Conservation (phyloP, 805 yeast genomes). For the Millerozyma acaciae region DNA sequence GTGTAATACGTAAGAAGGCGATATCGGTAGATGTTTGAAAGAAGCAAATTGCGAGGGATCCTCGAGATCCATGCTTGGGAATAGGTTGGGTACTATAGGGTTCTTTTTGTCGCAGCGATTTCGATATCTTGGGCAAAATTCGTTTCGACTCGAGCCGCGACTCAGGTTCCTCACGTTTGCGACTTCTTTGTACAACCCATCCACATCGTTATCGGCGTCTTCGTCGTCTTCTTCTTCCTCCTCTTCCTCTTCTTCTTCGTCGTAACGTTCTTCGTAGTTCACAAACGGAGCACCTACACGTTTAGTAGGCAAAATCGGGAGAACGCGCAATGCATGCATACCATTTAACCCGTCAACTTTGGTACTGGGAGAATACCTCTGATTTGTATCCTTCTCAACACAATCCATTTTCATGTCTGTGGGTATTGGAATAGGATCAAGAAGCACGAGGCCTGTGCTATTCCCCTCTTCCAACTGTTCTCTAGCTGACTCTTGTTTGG, state of each 20-base stretch:
- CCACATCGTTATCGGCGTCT: not conserved
- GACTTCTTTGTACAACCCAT: not conserved
- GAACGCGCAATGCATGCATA: too few species aligned
- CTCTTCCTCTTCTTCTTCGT: constrained; percentile 9
- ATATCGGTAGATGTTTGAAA: constrained; percentile 24
- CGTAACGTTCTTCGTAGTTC: too few species aligned
- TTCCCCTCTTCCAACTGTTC: too few species aligned
- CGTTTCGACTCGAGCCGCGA: not conserved
- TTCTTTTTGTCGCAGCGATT: too few species aligned
- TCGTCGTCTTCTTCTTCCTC: constrained; percentile 7
- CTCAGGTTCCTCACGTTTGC: not conserved
- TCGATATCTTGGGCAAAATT: constrained; percentile 11
- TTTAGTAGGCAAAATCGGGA: too few species aligned
- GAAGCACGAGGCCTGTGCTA: too few species aligned
- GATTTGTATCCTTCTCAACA: too few species aligned
- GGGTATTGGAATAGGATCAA: too few species aligned
- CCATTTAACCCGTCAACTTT: too few species aligned
- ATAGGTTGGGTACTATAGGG: constrained; percentile 35
- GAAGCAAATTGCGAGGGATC: constrained; percentile 23
- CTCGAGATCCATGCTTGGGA: constrained; percentile 28
- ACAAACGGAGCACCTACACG: too few species aligned
- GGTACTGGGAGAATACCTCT: too few species aligned
- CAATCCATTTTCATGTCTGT: too few species aligned
- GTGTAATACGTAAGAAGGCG: constrained; percentile 23
- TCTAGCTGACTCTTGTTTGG: constrained; percentile 3